phyloP scores from a whole-genome alignment of 768 basidiomycete species.

The Tylopilus subfusipes region DNA sequence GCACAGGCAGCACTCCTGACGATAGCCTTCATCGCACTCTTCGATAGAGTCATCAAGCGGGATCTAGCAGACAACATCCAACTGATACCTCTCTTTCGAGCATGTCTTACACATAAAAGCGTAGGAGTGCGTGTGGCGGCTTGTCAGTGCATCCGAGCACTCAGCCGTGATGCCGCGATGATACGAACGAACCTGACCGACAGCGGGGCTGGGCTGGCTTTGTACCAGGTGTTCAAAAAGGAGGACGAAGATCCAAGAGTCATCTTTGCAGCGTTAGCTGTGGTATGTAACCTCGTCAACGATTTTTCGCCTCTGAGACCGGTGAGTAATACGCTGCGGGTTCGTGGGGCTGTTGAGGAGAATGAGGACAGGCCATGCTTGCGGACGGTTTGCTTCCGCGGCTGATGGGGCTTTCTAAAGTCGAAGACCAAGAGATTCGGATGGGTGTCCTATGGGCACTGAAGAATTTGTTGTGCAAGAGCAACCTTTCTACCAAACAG shows the following conservation, averaged over 20 bases:
- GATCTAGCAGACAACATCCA: constrained; percentile 57
- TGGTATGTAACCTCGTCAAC: constrained; percentile 81
- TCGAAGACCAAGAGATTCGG: constrained; percentile 53
- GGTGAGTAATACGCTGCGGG: constrained; percentile 42
- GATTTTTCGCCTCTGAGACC: constrained; percentile 79
- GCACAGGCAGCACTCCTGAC: constrained; percentile 68
- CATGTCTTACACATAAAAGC: constrained; percentile 55
- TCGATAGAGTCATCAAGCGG: constrained; percentile 68
- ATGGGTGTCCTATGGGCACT: constrained; percentile 82
- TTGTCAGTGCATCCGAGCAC: constrained; percentile 79
- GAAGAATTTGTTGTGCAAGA: constrained; percentile 76
- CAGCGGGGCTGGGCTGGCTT: constrained; percentile 67
- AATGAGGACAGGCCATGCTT: constrained; percentile 49
- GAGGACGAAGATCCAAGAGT: constrained; percentile 68
- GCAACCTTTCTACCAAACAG: constrained; percentile 54
- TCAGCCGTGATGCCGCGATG: constrained; percentile 76
- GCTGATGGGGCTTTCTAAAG: constrained; percentile 54
- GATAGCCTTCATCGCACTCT: constrained; percentile 69
- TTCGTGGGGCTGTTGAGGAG: neutral
- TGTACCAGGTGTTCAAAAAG: constrained; percentile 58
- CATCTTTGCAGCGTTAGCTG: constrained; percentile 63
- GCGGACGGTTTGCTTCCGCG: constrained; percentile 64
- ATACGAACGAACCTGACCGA: constrained; percentile 84
- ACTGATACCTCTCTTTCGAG: constrained; percentile 52
- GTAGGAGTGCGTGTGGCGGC: constrained; percentile 81